phyloP scores from a whole-genome alignment of 176 grass and related monocot species.

The Carex kokanica region DNA sequence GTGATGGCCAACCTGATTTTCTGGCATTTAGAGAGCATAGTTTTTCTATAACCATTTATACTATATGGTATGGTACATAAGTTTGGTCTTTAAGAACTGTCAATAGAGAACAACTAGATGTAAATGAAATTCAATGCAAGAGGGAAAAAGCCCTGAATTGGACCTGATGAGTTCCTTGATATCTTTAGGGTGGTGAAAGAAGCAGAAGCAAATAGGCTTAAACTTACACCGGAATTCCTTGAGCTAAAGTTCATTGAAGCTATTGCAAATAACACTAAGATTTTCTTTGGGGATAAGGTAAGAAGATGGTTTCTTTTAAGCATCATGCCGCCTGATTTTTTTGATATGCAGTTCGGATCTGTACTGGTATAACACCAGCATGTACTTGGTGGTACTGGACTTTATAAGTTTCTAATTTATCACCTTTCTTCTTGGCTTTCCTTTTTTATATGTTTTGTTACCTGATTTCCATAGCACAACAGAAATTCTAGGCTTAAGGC shows the following conservation, averaged over 20 bases:
- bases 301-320: not conserved
- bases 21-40: not conserved
- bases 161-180: not conserved
- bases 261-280: constrained; percentile 91
- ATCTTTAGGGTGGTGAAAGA: constrained; percentile 66
- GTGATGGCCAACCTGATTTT: not conserved
- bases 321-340: not conserved
- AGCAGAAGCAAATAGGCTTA: constrained; percentile 89
- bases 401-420: not conserved
- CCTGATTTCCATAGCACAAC: not conserved
- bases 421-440: not conserved
- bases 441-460: not conserved
- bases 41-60: not conserved
- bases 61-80: not conserved
- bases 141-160: not conserved
- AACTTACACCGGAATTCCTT: constrained; percentile 87
- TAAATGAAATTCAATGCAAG: not conserved
- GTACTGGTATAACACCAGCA: not conserved
- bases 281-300: constrained; percentile 98
- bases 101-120: not conserved
- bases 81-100: not conserved
- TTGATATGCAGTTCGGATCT: not conserved
- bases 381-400: not conserved
- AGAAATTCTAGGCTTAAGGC: not conserved
- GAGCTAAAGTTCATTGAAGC: constrained; percentile 95